phyloP scores from a whole-genome alignment of 768 basidiomycete species.

The Tricholomella constricta region DNA sequence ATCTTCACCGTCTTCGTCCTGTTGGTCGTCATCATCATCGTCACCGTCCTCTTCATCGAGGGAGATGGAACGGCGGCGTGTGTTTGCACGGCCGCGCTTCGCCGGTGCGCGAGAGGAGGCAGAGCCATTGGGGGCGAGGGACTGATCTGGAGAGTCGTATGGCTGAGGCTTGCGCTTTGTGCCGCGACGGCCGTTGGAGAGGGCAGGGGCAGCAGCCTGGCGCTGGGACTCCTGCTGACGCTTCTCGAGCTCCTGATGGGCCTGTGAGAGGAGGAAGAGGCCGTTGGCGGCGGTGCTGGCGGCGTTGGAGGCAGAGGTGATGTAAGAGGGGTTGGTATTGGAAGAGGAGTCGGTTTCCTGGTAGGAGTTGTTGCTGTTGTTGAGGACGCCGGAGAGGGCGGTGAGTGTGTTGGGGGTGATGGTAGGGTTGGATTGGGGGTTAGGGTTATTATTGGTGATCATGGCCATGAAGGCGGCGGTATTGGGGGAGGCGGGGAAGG shows the following conservation, averaged over 20 bases:
- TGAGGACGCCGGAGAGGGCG: conserved; percentile 79
- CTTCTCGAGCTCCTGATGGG: conserved; percentile 95
- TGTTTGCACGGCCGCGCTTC: conserved; percentile 43
- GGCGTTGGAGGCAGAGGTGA: conserved; percentile 51
- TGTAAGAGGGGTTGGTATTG: conserved; percentile 30
- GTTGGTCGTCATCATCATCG: conserved; percentile 40
- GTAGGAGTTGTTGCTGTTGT: conserved; percentile 46
- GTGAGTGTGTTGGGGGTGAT: conserved; percentile 79
- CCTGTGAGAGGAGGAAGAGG: conserved; percentile 90
- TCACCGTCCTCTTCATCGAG: conserved; percentile 41
- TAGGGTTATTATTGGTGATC: conserved; percentile 63
- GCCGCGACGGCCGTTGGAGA: conserved; percentile 50
- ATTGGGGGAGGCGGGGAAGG: conserved; percentile 85
- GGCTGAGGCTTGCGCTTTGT: conserved; percentile 66
- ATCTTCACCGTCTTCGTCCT: conserved; percentile 41
- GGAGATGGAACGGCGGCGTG: conserved; percentile 35
- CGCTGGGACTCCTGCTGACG: conserved; percentile 89
- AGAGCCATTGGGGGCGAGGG: conserved; percentile 28
- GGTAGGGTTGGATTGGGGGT: conserved; percentile 40
- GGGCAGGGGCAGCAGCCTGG: conserved; percentile 34
- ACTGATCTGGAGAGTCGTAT: conserved; percentile 42
- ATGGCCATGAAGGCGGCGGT: conserved; percentile 93
- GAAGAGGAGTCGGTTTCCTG: conserved; percentile 32
- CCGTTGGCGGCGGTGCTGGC: conserved; percentile 84
- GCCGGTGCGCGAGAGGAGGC: conserved; percentile 21